A percentile compares a stretch with the other conserved stretches of the same genome.
Conservation (phyloP, 257 asterid species). For the Nicotiana paniculata region DNA sequence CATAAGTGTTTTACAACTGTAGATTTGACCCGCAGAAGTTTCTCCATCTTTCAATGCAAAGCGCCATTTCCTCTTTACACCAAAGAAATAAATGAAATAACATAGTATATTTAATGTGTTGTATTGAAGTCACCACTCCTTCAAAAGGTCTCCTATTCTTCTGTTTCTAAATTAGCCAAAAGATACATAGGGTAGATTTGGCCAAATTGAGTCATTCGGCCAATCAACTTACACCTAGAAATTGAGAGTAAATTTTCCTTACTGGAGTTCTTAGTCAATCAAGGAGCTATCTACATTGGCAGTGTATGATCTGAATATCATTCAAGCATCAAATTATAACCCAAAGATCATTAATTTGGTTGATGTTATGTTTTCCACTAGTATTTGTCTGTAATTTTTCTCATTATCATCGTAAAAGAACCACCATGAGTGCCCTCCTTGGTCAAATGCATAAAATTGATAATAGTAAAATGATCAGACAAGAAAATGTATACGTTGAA, state of each 20-base stretch:
- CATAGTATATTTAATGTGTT: too few relatives aligned
- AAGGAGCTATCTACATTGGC: background rate
- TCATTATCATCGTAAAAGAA: background rate
- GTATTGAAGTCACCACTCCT: too few relatives aligned
- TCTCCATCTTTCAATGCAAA: background rate
- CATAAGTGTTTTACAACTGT: background rate
- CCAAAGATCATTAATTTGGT: background rate
- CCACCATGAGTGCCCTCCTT: background rate
- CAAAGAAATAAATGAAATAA: background rate
- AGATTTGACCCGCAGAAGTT: background rate
- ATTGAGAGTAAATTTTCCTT: background rate
- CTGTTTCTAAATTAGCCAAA: background rate
- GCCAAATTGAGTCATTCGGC: background rate
- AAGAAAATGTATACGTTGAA: background rate
- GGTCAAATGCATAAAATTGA: background rate
- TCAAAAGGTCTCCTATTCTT: background rate
- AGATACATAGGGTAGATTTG: background rate
- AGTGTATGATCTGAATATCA: background rate
- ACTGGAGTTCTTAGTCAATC: background rate
- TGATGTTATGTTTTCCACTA: background rate
- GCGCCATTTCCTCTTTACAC: background rate
- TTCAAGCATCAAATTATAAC: background rate
- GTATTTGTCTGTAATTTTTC: background rate
- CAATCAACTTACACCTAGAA: background rate
- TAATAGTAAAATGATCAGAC: background rate